Evolutionary conservation across 1,139 yeast species (phyloP).

Genomic region (Kurtzmaniella quercitrusa): DNA sequence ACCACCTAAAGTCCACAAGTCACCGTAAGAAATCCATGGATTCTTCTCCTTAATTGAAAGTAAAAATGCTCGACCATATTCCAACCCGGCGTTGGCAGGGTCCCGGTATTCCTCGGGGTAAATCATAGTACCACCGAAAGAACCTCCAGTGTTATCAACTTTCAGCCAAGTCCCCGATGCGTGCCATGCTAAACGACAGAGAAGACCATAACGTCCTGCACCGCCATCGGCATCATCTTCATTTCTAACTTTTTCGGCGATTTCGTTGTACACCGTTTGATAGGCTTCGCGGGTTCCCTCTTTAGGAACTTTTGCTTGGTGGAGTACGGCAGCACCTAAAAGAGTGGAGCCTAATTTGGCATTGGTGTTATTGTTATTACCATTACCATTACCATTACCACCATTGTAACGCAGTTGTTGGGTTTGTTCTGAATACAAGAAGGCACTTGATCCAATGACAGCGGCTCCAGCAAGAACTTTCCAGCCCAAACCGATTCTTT

Average conservation of each 20-base stretch:
- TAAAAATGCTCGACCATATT: constrained; percentile 61
- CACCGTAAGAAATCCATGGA: constrained; percentile 85
- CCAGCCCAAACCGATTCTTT: constrained; percentile 1
- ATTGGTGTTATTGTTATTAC: constrained; percentile 11
- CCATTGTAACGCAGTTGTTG: not conserved
- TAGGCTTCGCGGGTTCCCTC: constrained; percentile 49
- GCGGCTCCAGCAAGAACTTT: constrained; percentile 4
- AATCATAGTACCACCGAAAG: constrained; percentile 82
- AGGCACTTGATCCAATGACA: constrained; percentile 3
- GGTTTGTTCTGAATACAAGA: not conserved
- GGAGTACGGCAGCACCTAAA: constrained; percentile 18
- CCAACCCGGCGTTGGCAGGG: constrained; percentile 74
- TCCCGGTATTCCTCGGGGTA: constrained; percentile 61
- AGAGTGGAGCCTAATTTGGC: constrained; percentile 12
- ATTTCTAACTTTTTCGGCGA: constrained; percentile 68
- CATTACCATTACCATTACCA: constrained; percentile 4
- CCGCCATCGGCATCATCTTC: constrained; percentile 75
- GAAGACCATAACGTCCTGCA: constrained; percentile 60
- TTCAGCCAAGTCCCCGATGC: constrained; percentile 65
- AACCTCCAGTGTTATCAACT: constrained; percentile 64
- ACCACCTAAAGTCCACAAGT: constrained; percentile 84
- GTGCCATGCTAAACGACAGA: constrained; percentile 76
- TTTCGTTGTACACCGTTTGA: constrained; percentile 76
- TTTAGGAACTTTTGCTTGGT: constrained; percentile 21
- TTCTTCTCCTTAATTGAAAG: constrained; percentile 54